Conservation (phyloP, 805 yeast species). For the Maudiozyma serrabonitensis region DNA sequence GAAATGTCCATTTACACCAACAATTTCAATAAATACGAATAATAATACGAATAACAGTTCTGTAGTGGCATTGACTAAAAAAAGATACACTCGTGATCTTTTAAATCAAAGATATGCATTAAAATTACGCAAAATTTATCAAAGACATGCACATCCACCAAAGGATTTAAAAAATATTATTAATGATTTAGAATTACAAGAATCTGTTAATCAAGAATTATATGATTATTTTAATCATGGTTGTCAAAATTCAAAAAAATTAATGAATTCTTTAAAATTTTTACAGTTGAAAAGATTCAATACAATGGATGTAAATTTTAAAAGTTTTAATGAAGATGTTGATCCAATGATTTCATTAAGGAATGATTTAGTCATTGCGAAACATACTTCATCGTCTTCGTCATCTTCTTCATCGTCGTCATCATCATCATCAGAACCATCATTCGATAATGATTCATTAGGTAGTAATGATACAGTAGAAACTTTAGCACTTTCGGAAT, state of each 20-base stretch:
- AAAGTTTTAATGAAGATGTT: constrained; percentile 7
- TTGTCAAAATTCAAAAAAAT: constrained; percentile 2
- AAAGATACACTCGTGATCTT: constrained; percentile 18
- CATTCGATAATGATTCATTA: neutral
- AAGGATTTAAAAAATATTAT: neutral
- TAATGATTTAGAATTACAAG: neutral
- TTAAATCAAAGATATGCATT: constrained; percentile 19
- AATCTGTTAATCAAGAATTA: neutral
- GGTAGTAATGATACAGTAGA: constrained; percentile 1
- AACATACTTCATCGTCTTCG: neutral
- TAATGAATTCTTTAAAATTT: neutral
- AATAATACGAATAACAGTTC: neutral
- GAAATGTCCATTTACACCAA: constrained; percentile 62
- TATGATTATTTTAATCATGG: neutral
- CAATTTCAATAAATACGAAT: constrained; percentile 14
- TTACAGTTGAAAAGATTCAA: constrained; percentile 3
- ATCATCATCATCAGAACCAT: neutral
- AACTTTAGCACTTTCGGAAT: neutral
- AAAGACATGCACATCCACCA: constrained; percentile 14
- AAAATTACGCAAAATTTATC: constrained; percentile 17
- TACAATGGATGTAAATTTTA: constrained; percentile 3
- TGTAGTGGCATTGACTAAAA: constrained; percentile 6
- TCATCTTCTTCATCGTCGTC: neutral
- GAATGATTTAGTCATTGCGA: neutral
- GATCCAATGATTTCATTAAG: neutral